Conservation (phyloP, 1,139 yeast species). For the Lipomyces yarrowii region DNA sequence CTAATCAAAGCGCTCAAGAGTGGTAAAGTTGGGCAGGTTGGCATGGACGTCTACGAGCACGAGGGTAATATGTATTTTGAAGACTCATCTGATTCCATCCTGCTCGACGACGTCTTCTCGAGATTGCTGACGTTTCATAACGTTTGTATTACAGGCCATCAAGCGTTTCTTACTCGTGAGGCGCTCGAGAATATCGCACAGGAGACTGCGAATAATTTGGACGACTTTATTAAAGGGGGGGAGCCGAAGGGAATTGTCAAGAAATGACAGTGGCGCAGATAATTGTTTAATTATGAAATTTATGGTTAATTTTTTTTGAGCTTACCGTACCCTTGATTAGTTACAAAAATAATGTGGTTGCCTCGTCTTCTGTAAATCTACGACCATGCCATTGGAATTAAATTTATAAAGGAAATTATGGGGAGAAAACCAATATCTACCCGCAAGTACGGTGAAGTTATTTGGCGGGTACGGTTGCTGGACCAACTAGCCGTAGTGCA, state of each 20-base stretch:
- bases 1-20: constrained; percentile 61
- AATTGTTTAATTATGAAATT: not conserved
- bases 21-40: constrained; percentile 62
- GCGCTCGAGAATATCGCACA: constrained; percentile 35
- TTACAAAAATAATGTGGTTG: no score
- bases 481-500: no score
- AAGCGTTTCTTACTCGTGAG: constrained; percentile 37
- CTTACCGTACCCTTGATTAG: not conserved
- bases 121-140: constrained; percentile 36
- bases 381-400: no score
- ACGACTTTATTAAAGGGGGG: constrained; percentile 19
- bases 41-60: constrained; percentile 76
- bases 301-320: not conserved
- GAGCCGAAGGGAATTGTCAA: constrained; percentile 11
- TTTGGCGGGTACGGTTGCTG: no score
- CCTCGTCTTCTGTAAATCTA: no score
- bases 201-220: constrained; percentile 32
- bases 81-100: constrained; percentile 34
- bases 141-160: constrained; percentile 38
- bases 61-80: constrained; percentile 46
- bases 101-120: constrained; percentile 35
- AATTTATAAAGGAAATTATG: no score
- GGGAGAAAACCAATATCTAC: no score
- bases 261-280: not conserved
- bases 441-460: no score